phyloP scores from a whole-genome alignment of 2,329 filamentous ascomycete species.

The Myriosclerotinia curreyana region DNA sequence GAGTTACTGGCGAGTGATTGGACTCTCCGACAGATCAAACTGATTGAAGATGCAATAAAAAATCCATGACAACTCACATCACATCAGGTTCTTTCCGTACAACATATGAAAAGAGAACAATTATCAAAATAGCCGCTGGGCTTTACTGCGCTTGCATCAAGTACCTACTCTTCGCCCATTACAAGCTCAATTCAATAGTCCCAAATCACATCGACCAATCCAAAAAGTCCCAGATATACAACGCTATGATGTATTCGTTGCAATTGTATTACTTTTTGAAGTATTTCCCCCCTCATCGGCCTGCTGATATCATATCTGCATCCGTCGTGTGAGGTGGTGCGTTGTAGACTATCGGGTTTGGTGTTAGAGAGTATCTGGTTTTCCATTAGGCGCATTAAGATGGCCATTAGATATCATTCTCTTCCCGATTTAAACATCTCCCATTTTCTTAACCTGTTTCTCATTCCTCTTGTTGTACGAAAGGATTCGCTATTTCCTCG shows the following conservation, averaged over 20 bases:
- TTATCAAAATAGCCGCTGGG: not conserved
- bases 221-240: not conserved
- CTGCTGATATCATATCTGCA: constrained; percentile 2
- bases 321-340: not conserved
- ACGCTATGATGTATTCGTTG: constrained; percentile 1
- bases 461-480: constrained; percentile 68
- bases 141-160: constrained; percentile 1
- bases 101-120: not conserved
- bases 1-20: not conserved
- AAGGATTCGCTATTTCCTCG: constrained; percentile 94
- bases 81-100: not conserved
- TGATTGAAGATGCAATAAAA: not conserved
- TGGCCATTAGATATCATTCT: not conserved
- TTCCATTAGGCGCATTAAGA: not conserved
- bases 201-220: not conserved
- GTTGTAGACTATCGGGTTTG: constrained; percentile 5
- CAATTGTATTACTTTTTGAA: not conserved
- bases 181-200: not conserved
- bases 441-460: not conserved
- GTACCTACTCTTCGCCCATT: not conserved
- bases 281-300: not conserved
- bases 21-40: not conserved
- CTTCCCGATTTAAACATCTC: not conserved
- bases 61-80: not conserved
- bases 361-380: not conserved